phyloP scores from a whole-genome alignment of 1,139 yeast genomes.

The Nakaseomyces glabratus region DNA sequence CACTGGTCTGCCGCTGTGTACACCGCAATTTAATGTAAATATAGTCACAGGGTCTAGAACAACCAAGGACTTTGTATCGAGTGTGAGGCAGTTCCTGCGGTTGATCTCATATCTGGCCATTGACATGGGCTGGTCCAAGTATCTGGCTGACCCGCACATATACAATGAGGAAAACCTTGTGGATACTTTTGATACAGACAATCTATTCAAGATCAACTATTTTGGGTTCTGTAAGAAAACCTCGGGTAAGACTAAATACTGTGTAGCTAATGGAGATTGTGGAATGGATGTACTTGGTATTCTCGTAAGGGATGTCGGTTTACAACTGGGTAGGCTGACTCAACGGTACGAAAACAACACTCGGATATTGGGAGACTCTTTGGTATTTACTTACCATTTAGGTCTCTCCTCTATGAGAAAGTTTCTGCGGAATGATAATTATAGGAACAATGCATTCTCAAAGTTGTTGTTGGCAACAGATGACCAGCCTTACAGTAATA shows the following conservation, averaged over 20 bases:
- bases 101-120: constrained; percentile 48
- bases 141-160: constrained; percentile 13
- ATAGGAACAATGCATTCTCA: constrained; percentile 7
- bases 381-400: constrained; percentile 19
- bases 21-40: constrained; percentile 40
- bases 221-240: constrained; percentile 26
- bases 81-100: constrained; percentile 43
- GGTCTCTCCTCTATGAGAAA: constrained; percentile 15
- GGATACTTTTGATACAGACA: constrained; percentile 21
- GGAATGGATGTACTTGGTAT: constrained; percentile 26
- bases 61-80: constrained; percentile 33
- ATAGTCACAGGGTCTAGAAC: constrained; percentile 34
- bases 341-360: constrained; percentile 16
- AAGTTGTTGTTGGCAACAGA: constrained; percentile 8
- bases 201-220: constrained; percentile 20
- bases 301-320: constrained; percentile 26
- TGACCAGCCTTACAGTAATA: constrained; percentile 1
- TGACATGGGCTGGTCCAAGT: constrained; percentile 37
- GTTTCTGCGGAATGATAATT: constrained; percentile 12
- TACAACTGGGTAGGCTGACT: constrained; percentile 24
- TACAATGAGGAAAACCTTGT: constrained; percentile 26
- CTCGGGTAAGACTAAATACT: constrained; percentile 15
- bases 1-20: constrained; percentile 30
- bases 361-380: constrained; percentile 21
- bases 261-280: constrained; percentile 16